Evolutionary conservation across 495 filamentous ascomycete genomes (phyloP).

Genomic region (Parathielavia hyrcaniae): DNA sequence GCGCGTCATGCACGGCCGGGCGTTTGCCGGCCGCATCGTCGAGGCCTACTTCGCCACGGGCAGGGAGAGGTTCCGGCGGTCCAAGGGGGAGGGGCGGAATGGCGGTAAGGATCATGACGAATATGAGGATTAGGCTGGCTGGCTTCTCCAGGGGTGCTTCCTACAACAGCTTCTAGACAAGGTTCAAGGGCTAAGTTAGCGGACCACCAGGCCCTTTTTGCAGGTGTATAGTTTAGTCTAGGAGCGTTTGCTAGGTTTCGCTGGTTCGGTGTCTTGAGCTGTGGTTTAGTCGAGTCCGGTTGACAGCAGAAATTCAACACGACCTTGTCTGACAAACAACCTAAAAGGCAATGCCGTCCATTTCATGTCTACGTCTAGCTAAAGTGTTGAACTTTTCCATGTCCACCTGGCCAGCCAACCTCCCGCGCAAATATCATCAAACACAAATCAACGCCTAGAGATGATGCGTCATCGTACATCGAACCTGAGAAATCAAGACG

Average conservation of each 20-base stretch:
- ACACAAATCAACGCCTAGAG: background rate
- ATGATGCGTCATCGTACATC: conserved; percentile 11
- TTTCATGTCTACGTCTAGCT: conserved; percentile 14
- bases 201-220: too few relatives aligned
- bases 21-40: conserved; percentile 67
- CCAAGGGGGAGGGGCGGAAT: conserved; percentile 34
- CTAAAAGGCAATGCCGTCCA: background rate
- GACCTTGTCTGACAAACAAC: background rate
- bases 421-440: background rate
- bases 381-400: conserved; percentile 26
- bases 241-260: too few relatives aligned
- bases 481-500: conserved; percentile 10
- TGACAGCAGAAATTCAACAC: background rate
- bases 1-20: conserved; percentile 70
- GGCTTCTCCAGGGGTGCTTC: background rate
- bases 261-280: too few relatives aligned
- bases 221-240: too few relatives aligned
- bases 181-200: too few relatives aligned
- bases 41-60: conserved; percentile 72
- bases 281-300: background rate
- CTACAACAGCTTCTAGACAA: too few relatives aligned
- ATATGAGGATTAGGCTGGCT: conserved; percentile 24
- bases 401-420: background rate
- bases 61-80: conserved; percentile 70
- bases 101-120: conserved; percentile 25